These are phyloP conservation scores for Starmera caribaea DNA, from an alignment of 805 yeast genomes.

Conservation along the genomic window DNA sequence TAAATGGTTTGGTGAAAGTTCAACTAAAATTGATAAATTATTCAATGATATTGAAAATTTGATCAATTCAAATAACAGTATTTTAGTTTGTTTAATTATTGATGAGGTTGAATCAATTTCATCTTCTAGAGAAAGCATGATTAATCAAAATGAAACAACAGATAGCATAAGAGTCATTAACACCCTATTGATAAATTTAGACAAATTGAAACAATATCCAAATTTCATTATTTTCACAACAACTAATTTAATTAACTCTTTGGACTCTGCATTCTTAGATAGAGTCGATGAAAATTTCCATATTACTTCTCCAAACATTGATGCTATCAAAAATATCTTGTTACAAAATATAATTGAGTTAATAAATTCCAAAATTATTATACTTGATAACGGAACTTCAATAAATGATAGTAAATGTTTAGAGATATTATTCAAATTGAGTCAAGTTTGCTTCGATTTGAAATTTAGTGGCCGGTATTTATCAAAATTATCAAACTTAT, in stretches of 20 bases:
- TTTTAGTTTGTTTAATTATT: conserved; percentile 27
- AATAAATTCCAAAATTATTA: conserved; percentile 8
- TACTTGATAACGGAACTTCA: neutral
- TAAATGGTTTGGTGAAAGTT: conserved; percentile 37
- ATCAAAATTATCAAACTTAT: neutral
- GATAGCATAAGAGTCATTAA: conserved; percentile 35
- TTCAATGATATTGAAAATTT: conserved; percentile 25
- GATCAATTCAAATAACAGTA: conserved; percentile 8
- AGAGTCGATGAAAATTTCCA: conserved; percentile 29
- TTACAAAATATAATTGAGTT: conserved; percentile 19
- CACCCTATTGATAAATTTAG: conserved; percentile 32
- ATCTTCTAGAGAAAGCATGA: conserved; percentile 25
- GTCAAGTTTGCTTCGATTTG: neutral
- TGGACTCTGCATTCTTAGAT: conserved; percentile 37
- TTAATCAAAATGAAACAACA: conserved; percentile 29
- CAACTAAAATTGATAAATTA: conserved; percentile 28
- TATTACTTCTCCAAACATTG: conserved; percentile 24
- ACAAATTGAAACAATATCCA: conserved; percentile 23
- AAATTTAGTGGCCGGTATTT: neutral
- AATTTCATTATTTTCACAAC: conserved; percentile 32
- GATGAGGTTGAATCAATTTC: conserved; percentile 40
- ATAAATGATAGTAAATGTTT: neutral
- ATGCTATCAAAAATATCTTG: conserved; percentile 22
- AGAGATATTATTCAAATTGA: neutral
- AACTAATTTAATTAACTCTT: conserved; percentile 26